Percentiles rank a stretch among this genome's conserved stretches.
These are phyloP conservation scores for Sedum album DNA, from an alignment of 164 flowering plant species.

Conservation along the genomic window DNA sequence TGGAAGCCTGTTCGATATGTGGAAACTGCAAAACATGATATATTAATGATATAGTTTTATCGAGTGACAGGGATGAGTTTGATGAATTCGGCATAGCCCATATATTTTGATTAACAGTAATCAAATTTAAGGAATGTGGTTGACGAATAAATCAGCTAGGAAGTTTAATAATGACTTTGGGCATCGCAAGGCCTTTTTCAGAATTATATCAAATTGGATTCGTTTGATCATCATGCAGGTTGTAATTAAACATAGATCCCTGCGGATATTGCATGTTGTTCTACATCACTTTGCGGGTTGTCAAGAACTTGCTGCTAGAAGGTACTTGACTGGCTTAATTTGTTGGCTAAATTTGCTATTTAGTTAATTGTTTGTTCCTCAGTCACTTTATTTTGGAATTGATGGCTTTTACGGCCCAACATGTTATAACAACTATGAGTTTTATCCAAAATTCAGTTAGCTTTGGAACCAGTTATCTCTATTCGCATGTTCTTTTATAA, in stretches of 20 bases:
- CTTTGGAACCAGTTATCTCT: not conserved
- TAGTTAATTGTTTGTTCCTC: not conserved
- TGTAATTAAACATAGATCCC: slow-evolving; percentile 41
- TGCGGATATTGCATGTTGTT: slow-evolving; percentile 42
- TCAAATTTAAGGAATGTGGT: not conserved
- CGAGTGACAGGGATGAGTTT: not conserved
- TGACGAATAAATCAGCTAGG: not conserved
- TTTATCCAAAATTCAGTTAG: not conserved
- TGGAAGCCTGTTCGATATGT: not conserved
- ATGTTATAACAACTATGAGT: not conserved
- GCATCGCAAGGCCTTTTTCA: not conserved
- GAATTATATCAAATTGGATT: not conserved
- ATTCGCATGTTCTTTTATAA: not conserved
- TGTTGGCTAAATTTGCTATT: not conserved
- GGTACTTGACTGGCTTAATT: slow-evolving; percentile 26
- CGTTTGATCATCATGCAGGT: slow-evolving; percentile 30
- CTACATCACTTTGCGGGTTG: slow-evolving; percentile 30
- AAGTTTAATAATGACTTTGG: not conserved
- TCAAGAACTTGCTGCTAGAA: slow-evolving; percentile 24
- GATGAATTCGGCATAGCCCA: not conserved
- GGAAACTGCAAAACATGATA: too few relatives aligned
- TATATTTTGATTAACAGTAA: not conserved
- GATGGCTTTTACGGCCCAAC: not conserved
- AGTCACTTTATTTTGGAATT: not conserved
- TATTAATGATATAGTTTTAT: not conserved